A percentile compares a stretch with the other conserved stretches of the same genome.
Conservation (phyloP, 495 filamentous ascomycete genomes). For the Podospora comata region DNA sequence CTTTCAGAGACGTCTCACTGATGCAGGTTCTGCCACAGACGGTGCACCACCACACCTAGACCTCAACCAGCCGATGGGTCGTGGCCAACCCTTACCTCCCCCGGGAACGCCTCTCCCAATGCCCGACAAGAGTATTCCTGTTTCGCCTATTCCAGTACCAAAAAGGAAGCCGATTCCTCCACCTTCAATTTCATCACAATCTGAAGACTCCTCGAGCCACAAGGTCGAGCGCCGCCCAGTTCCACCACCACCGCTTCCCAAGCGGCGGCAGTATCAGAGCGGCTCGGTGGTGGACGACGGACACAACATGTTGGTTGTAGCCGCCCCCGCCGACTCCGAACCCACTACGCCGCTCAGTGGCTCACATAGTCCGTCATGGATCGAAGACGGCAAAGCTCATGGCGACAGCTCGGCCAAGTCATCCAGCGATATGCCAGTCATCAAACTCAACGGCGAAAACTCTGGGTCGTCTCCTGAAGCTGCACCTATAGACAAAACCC, state of each 20-base stretch:
- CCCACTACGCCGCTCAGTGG: slow-evolving; percentile 49
- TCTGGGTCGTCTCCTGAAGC: background rate
- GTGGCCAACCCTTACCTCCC: slow-evolving; percentile 71
- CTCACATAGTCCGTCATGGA: slow-evolving; percentile 34
- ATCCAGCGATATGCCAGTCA: background rate
- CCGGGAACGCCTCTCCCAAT: slow-evolving; percentile 64
- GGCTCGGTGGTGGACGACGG: slow-evolving; percentile 32
- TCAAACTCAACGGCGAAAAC: background rate
- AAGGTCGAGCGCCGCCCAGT: slow-evolving; percentile 39
- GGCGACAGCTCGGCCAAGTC: slow-evolving; percentile 19
- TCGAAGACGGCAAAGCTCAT: slow-evolving; percentile 44
- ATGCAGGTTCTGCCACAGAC: slow-evolving; percentile 32
- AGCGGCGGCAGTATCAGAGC: slow-evolving; percentile 24
- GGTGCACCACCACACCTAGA: slow-evolving; percentile 39
- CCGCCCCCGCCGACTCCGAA: slow-evolving; percentile 55
- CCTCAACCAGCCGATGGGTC: slow-evolving; percentile 66
- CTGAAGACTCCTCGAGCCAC: slow-evolving; percentile 25
- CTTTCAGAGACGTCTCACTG: slow-evolving; percentile 53
- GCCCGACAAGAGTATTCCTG: slow-evolving; percentile 54
- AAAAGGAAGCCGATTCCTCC: slow-evolving; percentile 49
- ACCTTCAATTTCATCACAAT: slow-evolving; percentile 32
- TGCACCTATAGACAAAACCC: background rate
- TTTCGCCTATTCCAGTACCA: slow-evolving; percentile 54
- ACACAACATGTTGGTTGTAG: slow-evolving; percentile 56
- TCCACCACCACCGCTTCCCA: slow-evolving; percentile 45